A percentile compares a stretch with the other conserved stretches of the same genome.
phyloP scores from a whole-genome alignment of 2,329 filamentous ascomycete species.

The Penicillium sp. region DNA sequence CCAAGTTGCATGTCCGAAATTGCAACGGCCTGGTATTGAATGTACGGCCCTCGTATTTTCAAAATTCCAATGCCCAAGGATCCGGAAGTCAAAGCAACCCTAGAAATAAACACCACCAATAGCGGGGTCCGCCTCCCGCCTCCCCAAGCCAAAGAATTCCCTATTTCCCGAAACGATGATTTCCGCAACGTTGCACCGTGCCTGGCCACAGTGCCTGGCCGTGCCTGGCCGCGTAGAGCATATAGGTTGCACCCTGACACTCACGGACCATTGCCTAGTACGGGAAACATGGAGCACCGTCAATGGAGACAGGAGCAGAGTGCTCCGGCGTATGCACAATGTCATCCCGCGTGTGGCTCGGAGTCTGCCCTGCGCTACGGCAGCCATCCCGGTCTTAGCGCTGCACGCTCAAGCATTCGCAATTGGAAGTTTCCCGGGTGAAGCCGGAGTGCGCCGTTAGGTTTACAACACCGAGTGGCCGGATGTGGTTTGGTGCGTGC shows the following conservation, averaged over 20 bases:
- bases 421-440: background rate
- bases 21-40: background rate
- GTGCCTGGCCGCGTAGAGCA: background rate
- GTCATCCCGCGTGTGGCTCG: conserved; percentile 21
- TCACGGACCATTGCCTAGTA: background rate
- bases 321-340: conserved; percentile 23
- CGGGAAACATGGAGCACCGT: background rate
- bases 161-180: background rate
- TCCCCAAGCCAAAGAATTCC: background rate
- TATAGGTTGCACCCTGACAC: background rate
- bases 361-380: conserved; percentile 18
- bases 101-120: background rate
- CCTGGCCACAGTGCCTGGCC: background rate
- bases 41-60: background rate
- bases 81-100: background rate
- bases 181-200: conserved; percentile 1
- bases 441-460: background rate
- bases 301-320: conserved; percentile 17
- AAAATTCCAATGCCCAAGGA: background rate
- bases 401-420: background rate
- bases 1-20: background rate
- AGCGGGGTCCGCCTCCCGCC: background rate
- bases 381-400: conserved; percentile 10
- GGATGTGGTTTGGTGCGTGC: conserved; percentile 9
- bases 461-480: conserved; percentile 22